Evolutionary conservation across 2,329 filamentous ascomycete genomes (phyloP).

Genomic region (Epichloe elymi): DNA sequence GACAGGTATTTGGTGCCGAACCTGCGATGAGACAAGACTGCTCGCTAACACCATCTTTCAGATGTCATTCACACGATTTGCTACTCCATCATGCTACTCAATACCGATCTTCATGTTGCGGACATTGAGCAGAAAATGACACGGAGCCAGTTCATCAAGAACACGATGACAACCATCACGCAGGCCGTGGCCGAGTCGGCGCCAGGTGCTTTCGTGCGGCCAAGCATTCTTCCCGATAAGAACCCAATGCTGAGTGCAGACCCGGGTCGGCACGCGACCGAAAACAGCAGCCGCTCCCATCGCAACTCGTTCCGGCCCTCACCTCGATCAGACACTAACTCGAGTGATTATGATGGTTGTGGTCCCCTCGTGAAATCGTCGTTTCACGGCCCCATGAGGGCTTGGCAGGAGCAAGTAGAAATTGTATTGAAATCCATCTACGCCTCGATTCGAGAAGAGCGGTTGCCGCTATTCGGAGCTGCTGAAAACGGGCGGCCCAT

Average conservation of each 20-base stretch:
- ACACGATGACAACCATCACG: constrained; percentile 81
- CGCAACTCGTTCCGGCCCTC: constrained; percentile 39
- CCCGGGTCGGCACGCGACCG: constrained; percentile 19
- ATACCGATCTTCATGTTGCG: constrained; percentile 89
- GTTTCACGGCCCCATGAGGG: constrained; percentile 60
- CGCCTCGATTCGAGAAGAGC: constrained; percentile 72
- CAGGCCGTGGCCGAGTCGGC: constrained; percentile 62
- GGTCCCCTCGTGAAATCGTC: constrained; percentile 67
- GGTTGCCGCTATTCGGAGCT: constrained; percentile 74
- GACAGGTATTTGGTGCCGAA: constrained; percentile 42
- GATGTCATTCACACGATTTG: constrained; percentile 96
- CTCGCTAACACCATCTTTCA: neutral
- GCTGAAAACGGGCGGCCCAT: constrained; percentile 37
- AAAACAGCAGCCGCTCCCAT: constrained; percentile 26
- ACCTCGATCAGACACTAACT: constrained; percentile 31
- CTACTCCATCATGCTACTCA: constrained; percentile 88
- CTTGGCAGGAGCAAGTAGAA: constrained; percentile 85
- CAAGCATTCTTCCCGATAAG: constrained; percentile 39
- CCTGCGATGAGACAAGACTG: neutral
- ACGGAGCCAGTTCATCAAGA: constrained; percentile 84
- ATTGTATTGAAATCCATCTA: constrained; percentile 87
- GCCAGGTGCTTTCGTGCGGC: constrained; percentile 50
- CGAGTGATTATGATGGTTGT: constrained; percentile 38
- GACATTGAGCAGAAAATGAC: constrained; percentile 98
- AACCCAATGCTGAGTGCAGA: constrained; percentile 20